phyloP scores from a whole-genome alignment of 2,329 filamentous ascomycete species.

The Aotearoamyces nothofagi region DNA sequence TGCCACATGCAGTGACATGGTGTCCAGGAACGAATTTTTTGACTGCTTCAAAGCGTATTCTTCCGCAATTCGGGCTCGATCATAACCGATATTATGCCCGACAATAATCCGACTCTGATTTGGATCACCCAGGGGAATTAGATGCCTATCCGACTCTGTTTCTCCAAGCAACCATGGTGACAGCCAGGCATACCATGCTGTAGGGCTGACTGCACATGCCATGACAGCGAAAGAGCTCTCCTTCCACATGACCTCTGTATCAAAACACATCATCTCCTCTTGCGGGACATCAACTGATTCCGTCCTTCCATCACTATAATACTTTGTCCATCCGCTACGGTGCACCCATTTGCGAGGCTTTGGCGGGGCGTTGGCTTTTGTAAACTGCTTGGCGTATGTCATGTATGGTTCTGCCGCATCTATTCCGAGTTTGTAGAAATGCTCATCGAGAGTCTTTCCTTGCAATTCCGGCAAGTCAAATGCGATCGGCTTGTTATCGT shows the following conservation, averaged over 20 bases:
- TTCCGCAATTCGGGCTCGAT: conserved; percentile 73
- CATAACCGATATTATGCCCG: conserved; percentile 92
- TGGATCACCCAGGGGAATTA: conserved; percentile 77
- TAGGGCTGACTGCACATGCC: conserved; percentile 83
- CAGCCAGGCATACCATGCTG: conserved; percentile 92
- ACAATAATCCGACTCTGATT: conserved; percentile 62
- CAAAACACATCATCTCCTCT: conserved; percentile 75
- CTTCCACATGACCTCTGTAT: conserved; percentile 95
- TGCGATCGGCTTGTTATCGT: conserved; percentile 57
- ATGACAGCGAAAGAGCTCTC: conserved; percentile 86
- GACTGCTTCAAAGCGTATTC: conserved; percentile 79
- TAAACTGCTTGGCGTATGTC: conserved; percentile 58
- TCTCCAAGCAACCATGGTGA: conserved; percentile 90
- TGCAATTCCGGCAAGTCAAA: conserved; percentile 75
- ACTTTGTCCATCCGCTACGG: conserved; percentile 88
- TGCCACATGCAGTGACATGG: conserved; percentile 95
- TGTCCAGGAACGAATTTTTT: conserved; percentile 79
- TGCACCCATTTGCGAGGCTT: conserved; percentile 58
- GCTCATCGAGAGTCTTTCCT: conserved; percentile 75
- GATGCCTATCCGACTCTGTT: conserved; percentile 58
- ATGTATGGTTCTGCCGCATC: conserved; percentile 82
- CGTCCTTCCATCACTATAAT: conserved; percentile 56
- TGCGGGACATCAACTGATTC: conserved; percentile 64
- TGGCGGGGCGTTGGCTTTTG: conserved; percentile 39
- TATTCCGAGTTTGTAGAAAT: conserved; percentile 77